A percentile compares a stretch with the other conserved stretches of the same genome.
Conservation (phyloP, 345 rosid genomes). For the Rhodomyrtus tomentosa region DNA sequence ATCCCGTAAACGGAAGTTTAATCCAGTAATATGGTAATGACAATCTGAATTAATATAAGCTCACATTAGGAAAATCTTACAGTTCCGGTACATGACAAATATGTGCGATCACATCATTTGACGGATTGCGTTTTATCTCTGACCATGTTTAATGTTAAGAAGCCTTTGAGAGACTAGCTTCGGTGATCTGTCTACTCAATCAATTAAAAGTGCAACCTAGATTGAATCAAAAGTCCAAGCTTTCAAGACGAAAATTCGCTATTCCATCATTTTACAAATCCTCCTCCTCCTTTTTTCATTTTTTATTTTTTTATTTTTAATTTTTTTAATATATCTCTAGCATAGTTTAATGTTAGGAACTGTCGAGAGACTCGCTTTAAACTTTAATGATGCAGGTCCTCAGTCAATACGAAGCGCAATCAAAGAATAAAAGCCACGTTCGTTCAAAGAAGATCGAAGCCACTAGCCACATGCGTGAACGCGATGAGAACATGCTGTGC, state of each 20-base stretch:
- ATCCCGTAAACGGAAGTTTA: no score
- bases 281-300: neutral
- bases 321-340: no score
- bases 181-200: neutral
- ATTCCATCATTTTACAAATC: neutral
- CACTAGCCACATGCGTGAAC: no score
- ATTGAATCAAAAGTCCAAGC: neutral
- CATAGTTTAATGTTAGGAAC: neutral
- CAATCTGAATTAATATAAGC: no score
- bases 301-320: no score
- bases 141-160: neutral
- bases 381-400: neutral
- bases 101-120: neutral
- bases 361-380: neutral
- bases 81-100: neutral
- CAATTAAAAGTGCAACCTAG: neutral
- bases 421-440: no score
- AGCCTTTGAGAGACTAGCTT: neutral
- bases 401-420: neutral
- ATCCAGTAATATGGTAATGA: no score
- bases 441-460: no score
- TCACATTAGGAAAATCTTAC: no score
- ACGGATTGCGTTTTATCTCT: neutral
- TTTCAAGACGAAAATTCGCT: neutral
- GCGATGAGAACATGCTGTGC: no score